These are phyloP conservation scores for Polytrichum commune DNA, from an alignment of 225 moss, liverwort and hornwort species.

Conservation along the genomic window DNA sequence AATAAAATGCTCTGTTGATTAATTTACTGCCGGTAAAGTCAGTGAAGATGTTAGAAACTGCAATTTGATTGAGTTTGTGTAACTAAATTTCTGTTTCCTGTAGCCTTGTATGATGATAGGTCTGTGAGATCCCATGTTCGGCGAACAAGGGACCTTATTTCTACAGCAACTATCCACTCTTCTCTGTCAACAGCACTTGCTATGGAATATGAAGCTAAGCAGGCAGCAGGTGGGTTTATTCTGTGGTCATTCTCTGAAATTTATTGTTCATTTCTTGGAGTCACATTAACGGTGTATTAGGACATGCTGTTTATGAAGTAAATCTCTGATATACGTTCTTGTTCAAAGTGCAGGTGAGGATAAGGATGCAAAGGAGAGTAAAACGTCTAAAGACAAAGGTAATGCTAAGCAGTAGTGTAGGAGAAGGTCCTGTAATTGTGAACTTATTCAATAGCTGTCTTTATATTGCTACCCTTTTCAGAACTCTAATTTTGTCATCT, in stretches of 20 bases:
- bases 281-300: too few relatives aligned
- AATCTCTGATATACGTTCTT: slow-evolving; percentile 7
- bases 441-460: too few relatives aligned
- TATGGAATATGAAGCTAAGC: slow-evolving; percentile 77
- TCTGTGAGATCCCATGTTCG: slow-evolving; percentile 90
- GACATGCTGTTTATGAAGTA: too few relatives aligned
- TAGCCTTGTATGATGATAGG: slow-evolving; percentile 93
- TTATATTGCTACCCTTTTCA: too few relatives aligned
- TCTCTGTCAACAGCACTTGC: slow-evolving; percentile 95
- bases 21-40: background rate
- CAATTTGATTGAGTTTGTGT: slow-evolving; percentile 4
- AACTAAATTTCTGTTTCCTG: slow-evolving; percentile 12
- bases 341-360: slow-evolving; percentile 26
- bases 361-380: slow-evolving; percentile 18
- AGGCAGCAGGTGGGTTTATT: slow-evolving; percentile 61
- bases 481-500: too few relatives aligned
- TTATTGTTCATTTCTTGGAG: too few relatives aligned
- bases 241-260: background rate
- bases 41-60: slow-evolving; percentile 2
- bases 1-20: background rate
- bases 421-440: too few relatives aligned
- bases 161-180: slow-evolving; percentile 73
- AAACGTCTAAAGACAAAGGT: slow-evolving; percentile 24
- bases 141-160: slow-evolving; percentile 78
- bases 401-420: slow-evolving; percentile 15